phyloP scores from a whole-genome alignment of 495 filamentous ascomycete species.

The Daldinia childiae region DNA sequence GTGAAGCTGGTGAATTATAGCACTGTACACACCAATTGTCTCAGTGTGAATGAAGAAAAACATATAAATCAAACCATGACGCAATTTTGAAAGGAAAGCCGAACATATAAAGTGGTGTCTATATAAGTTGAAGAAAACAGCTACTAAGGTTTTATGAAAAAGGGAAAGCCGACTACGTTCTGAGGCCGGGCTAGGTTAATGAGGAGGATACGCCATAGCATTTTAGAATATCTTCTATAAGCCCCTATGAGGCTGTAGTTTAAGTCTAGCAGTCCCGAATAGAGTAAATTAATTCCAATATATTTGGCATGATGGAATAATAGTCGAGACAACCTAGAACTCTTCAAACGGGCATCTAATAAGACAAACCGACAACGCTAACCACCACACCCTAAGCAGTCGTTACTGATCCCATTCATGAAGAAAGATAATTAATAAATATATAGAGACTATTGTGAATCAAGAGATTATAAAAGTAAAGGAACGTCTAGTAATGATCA shows the following conservation, averaged over 20 bases:
- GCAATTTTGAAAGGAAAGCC: background rate
- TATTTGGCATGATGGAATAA: background rate
- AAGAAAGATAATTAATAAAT: too few species aligned
- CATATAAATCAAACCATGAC: background rate
- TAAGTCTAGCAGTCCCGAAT: background rate
- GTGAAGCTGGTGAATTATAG: background rate
- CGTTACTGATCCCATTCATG: too few species aligned
- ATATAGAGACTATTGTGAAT: too few species aligned
- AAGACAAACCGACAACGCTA: too few species aligned
- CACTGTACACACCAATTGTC: background rate
- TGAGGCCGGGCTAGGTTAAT: background rate
- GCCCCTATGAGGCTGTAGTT: conserved; percentile 9
- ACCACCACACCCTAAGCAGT: too few species aligned
- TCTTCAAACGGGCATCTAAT: too few species aligned
- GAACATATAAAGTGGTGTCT: background rate
- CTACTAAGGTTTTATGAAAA: too few species aligned
- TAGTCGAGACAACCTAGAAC: background rate
- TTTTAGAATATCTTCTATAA: background rate
- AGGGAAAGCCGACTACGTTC: background rate
- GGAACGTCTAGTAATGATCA: background rate
- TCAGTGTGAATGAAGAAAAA: background rate
- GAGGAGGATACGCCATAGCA: conserved; percentile 2
- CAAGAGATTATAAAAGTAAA: too few species aligned
- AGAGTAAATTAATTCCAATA: background rate
- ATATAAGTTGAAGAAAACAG: background rate